Conservation (phyloP, 2,329 filamentous ascomycete species). For the Ciborinia camelliae region DNA sequence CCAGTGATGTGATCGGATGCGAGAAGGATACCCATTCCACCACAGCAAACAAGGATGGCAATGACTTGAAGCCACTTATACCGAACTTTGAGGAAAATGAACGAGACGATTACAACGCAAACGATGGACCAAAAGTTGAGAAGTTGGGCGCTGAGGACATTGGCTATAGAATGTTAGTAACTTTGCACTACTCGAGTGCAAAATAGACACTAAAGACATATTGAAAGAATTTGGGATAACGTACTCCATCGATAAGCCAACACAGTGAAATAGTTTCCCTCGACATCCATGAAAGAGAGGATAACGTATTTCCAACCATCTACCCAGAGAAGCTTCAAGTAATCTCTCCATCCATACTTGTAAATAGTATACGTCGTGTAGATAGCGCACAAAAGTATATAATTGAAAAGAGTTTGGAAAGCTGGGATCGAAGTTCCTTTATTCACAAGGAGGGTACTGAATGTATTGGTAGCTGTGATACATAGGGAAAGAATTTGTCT, state of each 20-base stretch:
- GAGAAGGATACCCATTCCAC: slow-evolving; percentile 82
- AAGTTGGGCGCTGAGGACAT: slow-evolving; percentile 86
- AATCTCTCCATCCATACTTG: slow-evolving; percentile 72
- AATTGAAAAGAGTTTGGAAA: slow-evolving; percentile 96
- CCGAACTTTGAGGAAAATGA: slow-evolving; percentile 77
- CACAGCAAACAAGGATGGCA: slow-evolving; percentile 87
- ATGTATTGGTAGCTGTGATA: slow-evolving; percentile 90
- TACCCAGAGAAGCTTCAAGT: slow-evolving; percentile 57
- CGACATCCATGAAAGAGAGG: slow-evolving; percentile 86
- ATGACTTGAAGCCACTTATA: slow-evolving; percentile 83
- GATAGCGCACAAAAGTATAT: slow-evolving; percentile 75
- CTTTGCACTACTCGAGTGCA: background rate
- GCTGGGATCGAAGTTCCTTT: slow-evolving; percentile 79
- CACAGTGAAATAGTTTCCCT: slow-evolving; percentile 98
- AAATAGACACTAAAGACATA: background rate
- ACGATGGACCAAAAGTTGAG: slow-evolving; percentile 99
- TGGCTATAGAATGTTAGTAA: slow-evolving; percentile 51
- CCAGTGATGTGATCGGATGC: slow-evolving; percentile 83
- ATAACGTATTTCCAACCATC: slow-evolving; percentile 95
- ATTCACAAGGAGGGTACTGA: slow-evolving; percentile 68
- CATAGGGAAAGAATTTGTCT: slow-evolving; percentile 81
- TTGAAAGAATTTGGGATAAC: background rate
- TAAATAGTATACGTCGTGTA: slow-evolving; percentile 79
- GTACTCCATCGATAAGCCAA: slow-evolving; percentile 69
- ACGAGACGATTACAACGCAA: slow-evolving; percentile 81